Evolutionary conservation across 805 yeast species (phyloP), one percentile per base, ranked within the genome.

Genomic region (Saccharomycopsis sp.): DNA sequence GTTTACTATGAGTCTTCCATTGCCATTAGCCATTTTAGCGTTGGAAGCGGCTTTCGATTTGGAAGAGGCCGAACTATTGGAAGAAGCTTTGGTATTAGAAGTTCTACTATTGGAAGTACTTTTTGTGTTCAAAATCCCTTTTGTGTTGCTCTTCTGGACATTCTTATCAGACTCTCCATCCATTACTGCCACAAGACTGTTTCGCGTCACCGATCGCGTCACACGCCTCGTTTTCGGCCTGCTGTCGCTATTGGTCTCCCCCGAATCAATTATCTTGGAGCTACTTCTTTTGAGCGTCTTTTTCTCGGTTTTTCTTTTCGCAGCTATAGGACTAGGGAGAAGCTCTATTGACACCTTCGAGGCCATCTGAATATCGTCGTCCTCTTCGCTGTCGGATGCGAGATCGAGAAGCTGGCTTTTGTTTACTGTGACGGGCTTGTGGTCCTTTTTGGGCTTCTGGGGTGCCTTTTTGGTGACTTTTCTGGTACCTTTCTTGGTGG

Each of bases 361-460:
- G 8, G 24, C 57, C 23, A 53, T 24, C n/a, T 34, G 50, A 16
- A 21, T 34, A 34, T 56, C 56, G 24, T 41, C 8, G 20, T 57
- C 60, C 7, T 40, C 51, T 24, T 57, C 55, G 21, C 16, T 29
- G 34, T 57, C 62, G 18, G 62, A 59, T 15, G 37, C 24, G 5
- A 59, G 51, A 54, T 59, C 62, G 15, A 59, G 50, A 18, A 59
- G 37, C 23, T 44, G 23, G 53, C 60, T 59, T 18, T 24, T 52
- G n/a, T 14, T 29, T 24, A 20, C 50, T 4, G 23, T 34, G 1
- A 57, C 52, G 21, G 24, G 34, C 41, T 20, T 16, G 55, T n/a
- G 24, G 29, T 4, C 8, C 21, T 48, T 3, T 5, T 29, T n/a
- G 5, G n/a, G 23, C 29, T 29, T 48, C 8, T 23, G 21, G 23